phyloP scores from a whole-genome alignment of 768 basidiomycete genomes.

The Kwoniella heveanensis region DNA sequence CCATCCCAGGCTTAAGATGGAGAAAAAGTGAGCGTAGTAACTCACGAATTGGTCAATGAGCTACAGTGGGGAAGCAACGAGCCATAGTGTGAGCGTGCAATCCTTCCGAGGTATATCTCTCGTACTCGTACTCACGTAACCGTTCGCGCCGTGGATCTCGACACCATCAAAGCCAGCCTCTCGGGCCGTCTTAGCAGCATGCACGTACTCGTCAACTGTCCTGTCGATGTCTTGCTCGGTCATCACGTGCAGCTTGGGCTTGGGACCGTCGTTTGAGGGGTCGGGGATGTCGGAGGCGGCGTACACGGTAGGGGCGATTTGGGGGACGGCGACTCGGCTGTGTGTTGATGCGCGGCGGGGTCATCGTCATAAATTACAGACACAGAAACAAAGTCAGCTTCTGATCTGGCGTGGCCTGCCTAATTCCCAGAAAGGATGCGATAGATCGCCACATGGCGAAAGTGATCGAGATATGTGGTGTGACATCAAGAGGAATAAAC shows the following conservation, averaged over 20 bases:
- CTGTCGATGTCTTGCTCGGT: slow-evolving; percentile 59
- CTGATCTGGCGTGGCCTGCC: too few relatives aligned
- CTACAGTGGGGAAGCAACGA: slow-evolving; percentile 25
- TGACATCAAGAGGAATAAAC: too few relatives aligned
- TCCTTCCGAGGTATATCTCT: too few relatives aligned
- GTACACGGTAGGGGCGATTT: slow-evolving; percentile 13
- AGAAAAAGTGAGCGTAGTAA: too few relatives aligned
- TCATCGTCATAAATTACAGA: too few relatives aligned
- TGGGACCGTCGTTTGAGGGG: slow-evolving; percentile 7
- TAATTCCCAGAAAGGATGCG: too few relatives aligned
- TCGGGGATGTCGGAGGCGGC: slow-evolving; percentile 16
- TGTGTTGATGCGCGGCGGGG: too few relatives aligned
- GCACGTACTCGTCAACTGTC: slow-evolving; percentile 58
- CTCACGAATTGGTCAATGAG: slow-evolving; percentile 63
- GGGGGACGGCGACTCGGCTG: slow-evolving; percentile 22
- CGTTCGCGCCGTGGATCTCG: slow-evolving; percentile 60
- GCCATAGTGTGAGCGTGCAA: too few relatives aligned
- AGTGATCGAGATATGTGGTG: too few relatives aligned
- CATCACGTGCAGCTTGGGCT: slow-evolving; percentile 32
- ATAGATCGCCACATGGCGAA: too few relatives aligned
- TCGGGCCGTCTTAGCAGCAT: slow-evolving; percentile 65
- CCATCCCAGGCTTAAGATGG: too few relatives aligned
- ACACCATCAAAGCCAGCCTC: slow-evolving; percentile 71
- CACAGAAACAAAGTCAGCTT: too few relatives aligned
- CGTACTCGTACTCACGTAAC: slow-evolving; percentile 30